These are phyloP conservation scores for Saitozyma podzolica DNA, from an alignment of 768 basidiomycete genomes.

Conservation along the genomic window DNA sequence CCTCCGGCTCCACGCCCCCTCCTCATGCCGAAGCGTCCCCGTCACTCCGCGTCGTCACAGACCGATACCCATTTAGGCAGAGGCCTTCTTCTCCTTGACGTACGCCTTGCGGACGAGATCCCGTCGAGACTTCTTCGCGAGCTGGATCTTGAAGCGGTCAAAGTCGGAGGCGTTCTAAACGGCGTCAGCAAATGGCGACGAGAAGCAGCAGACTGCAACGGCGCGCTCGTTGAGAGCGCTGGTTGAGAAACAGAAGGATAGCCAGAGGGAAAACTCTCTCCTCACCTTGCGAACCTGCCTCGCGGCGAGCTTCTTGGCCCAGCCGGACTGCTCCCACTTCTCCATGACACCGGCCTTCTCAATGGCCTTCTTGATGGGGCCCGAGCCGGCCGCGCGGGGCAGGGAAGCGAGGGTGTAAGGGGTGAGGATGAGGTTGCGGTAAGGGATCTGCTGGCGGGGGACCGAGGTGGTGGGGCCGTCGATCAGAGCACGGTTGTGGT, in stretches of 20 bases:
- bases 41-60: background rate
- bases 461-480: conserved; percentile 91
- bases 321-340: conserved; percentile 85
- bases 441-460: conserved; percentile 86
- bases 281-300: conserved; percentile 65
- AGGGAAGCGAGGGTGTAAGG: conserved; percentile 77
- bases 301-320: conserved; percentile 84
- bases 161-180: conserved; percentile 73
- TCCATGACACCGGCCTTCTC: conserved; percentile 79
- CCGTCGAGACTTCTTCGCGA: conserved; percentile 83
- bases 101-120: conserved; percentile 58
- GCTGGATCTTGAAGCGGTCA: conserved; percentile 80
- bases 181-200: conserved; percentile 5
- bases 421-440: conserved; percentile 89
- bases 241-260: background rate
- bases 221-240: background rate
- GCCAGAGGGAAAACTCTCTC: background rate
- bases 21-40: background rate
- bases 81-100: conserved; percentile 55
- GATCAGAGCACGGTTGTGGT: conserved; percentile 97
- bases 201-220: background rate
- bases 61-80: conserved; percentile 27
- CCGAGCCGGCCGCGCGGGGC: conserved; percentile 80
- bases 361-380: conserved; percentile 77
- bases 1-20: background rate